Conservation (phyloP, 1,139 yeast genomes). For the Yamadazyma siamensis region DNA sequence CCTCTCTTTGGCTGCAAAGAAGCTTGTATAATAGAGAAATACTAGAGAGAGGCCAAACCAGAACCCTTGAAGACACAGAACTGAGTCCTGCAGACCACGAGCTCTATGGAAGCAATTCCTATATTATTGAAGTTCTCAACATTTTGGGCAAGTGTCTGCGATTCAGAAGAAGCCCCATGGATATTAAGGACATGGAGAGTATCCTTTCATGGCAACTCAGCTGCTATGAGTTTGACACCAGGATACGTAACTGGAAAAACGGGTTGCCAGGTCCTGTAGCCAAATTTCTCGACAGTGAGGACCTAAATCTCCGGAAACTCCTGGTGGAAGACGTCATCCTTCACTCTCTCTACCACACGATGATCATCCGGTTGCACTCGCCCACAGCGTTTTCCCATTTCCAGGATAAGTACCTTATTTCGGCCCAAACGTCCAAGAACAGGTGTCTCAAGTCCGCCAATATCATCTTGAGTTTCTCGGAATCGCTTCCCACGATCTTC, state of each 20-base stretch:
- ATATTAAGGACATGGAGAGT: slow-evolving; percentile 14
- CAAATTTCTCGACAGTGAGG: slow-evolving; percentile 9
- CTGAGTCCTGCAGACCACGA: slow-evolving; percentile 3
- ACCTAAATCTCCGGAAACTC: slow-evolving; percentile 2
- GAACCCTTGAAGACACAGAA: slow-evolving; percentile 4
- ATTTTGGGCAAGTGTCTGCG: slow-evolving; percentile 13
- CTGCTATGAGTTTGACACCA: slow-evolving; percentile 14
- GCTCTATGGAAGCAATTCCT: slow-evolving; percentile 12
- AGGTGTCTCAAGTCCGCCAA: slow-evolving; percentile 12
- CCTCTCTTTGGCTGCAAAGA: slow-evolving; percentile 9
- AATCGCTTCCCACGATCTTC: slow-evolving; percentile 8
- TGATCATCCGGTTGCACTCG: slow-evolving; percentile 15
- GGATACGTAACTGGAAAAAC: slow-evolving; percentile 11
- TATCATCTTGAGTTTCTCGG: slow-evolving; percentile 9
- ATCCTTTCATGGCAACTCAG: slow-evolving; percentile 15
- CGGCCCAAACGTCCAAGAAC: slow-evolving; percentile 13
- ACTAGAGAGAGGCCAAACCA: slow-evolving; percentile 10
- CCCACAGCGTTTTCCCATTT: slow-evolving; percentile 15
- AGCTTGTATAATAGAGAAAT: slow-evolving; percentile 7
- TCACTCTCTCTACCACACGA: slow-evolving; percentile 14
- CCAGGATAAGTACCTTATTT: slow-evolving; percentile 12
- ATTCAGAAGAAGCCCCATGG: slow-evolving; percentile 13
- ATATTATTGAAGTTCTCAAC: slow-evolving; percentile 13
- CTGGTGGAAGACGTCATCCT: slow-evolving; percentile 10
- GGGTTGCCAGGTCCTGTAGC: slow-evolving; percentile 8